Evolutionary conservation across 805 yeast genomes (phyloP), one percentile per base, ranked within the genome.

Genomic region (Jamesozyma spencerorum): DNA sequence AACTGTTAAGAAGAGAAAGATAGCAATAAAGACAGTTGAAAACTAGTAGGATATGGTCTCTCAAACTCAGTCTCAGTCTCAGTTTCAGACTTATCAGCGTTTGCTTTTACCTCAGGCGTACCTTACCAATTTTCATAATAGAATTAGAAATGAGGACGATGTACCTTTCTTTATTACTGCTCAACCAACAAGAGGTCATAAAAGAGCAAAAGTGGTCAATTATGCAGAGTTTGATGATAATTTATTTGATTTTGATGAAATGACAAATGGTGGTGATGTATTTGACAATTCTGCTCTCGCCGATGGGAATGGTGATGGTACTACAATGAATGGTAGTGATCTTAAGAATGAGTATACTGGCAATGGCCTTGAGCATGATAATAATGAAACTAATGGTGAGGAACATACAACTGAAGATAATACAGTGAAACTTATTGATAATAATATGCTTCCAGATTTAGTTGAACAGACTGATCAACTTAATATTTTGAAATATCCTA

Each of bases 141-240:
- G 97, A 47, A 69, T 86, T 31, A 75, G 84, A 46, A 79, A 81
- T 46, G 81, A 79, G 27, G 77, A 80, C 42, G 84, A 27, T 17
- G 27, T 86, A 27, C 77, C 94, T 2, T 63, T 88, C 26, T 75
- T 80, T 49, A 71, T 81, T 29, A 74, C 85, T 2, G 81, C 86
- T 1, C 79, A 82, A 18, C 84, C 85, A 2, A 76, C 87, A 3
- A 72, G 97, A 48, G 72, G 81, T 24, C 79, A 86, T 27, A 86
- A 85, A 58, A 69, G 95, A 50, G 79, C 85, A 10, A 66, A 75
- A 34, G 81, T 78, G 37, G 76, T 85, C 38, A 85, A 83, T 57
- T 87, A 87, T 55, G 92, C 95, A 0, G 96, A 86, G 57, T 71
- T 77, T 44, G 95, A 85, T 46, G 77, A 74, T 37, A 79, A 79